Evolutionary conservation across 148 eudicot species (phyloP), one percentile per base, ranked within the genome.

Genomic region (Arbutus unedo): DNA sequence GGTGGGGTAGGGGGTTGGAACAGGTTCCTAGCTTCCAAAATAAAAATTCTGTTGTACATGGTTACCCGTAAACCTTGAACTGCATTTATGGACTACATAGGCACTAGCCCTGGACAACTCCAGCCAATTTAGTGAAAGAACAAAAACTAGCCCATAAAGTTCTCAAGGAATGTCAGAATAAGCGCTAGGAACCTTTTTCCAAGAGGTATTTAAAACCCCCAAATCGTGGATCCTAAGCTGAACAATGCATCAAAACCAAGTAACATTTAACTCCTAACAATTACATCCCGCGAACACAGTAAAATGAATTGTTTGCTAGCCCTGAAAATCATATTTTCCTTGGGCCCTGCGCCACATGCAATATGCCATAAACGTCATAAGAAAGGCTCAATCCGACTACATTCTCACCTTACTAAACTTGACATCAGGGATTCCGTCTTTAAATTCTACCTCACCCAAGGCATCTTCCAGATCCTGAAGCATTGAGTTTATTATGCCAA

Each of bases 331-430:
- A 55, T 5, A 23, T 4, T 54, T 38, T 41, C 25, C 77, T 10
- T 23, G 48, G 79, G 48, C 25, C 16, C 3, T 76, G 10, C n/a
- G 10, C 25, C 21, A 77, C 38, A 54, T 41, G 31, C 47, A 25
- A 53, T 53, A 53, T 76, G 47, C n/a, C 79, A 14, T 55, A 48
- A 55, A 38, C 4, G 16, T 55, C 64, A 38, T 31, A 59, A 19
- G 21, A n/a, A 79, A 67, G 53, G 23, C 60, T 14, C 38, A 76
- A 19, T 80, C 49, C 62, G 45, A 68, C 62, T 75, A 44, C 11
- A 77, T 79, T 73, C 86, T 86, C 85, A 96, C 99, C 95, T 91
- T 88, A 86, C 99, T 97, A 82, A 97, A 97, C 90, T 95, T 94
- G 83, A 94, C 90, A 87, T 97, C 94, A 72, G 98, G 99, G 50